Percentiles rank a stretch among this genome's conserved stretches.
Evolutionary conservation across 2,329 filamentous ascomycete genomes (phyloP).

Genomic region (Trichoderma harzianum): DNA sequence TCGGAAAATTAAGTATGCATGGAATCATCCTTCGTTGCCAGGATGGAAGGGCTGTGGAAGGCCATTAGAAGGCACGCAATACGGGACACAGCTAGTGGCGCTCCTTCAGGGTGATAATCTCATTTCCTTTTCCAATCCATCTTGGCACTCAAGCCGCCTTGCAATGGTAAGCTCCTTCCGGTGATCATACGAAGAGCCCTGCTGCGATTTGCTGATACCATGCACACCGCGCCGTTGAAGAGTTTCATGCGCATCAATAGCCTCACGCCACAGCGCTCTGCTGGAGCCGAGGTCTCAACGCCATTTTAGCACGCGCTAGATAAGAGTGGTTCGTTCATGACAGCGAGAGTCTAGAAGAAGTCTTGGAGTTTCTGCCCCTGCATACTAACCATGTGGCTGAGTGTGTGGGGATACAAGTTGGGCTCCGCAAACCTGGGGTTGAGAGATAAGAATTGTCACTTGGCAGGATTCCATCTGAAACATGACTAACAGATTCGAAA

Average conservation of each 20-base stretch:
- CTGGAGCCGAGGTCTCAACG: background rate
- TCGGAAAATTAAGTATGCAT: conserved; percentile 1
- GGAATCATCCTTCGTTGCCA: background rate
- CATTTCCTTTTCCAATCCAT: background rate
- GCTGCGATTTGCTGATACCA: background rate
- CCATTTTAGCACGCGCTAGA: background rate
- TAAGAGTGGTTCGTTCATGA: background rate
- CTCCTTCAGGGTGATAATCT: background rate
- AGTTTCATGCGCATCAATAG: background rate
- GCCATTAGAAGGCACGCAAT: background rate
- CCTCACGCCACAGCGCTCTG: background rate
- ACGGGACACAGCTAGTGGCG: background rate
- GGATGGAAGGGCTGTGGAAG: background rate
- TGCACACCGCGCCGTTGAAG: background rate
- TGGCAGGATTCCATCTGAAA: background rate
- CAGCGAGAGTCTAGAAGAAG: background rate
- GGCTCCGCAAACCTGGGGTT: conserved; percentile 11
- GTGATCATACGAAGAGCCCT: background rate
- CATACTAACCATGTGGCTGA: background rate
- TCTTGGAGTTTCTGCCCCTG: background rate
- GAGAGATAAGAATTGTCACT: background rate
- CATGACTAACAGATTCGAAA: background rate
- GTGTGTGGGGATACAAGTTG: background rate
- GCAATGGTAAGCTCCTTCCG: background rate
- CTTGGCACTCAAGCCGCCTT: background rate